These are phyloP conservation scores for Aspergillus ustus DNA, from an alignment of 2,329 filamentous ascomycete genomes.

Conservation along the genomic window DNA sequence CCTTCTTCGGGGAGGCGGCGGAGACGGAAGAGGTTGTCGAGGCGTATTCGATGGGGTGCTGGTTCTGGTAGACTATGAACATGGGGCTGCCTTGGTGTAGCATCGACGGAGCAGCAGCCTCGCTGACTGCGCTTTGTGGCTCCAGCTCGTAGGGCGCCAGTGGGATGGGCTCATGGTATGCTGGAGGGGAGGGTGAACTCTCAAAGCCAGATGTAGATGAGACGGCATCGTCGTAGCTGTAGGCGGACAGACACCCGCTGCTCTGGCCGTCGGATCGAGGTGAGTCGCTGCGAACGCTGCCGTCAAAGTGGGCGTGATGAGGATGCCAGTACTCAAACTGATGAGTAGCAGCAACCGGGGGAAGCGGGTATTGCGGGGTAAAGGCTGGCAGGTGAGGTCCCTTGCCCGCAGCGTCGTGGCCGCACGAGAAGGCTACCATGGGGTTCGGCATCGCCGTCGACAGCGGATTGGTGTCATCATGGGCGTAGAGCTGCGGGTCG, in stretches of 20 bases:
- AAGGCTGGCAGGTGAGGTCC: background rate
- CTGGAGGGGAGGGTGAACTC: conserved; percentile 21
- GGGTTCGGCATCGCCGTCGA: background rate
- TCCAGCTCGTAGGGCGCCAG: conserved; percentile 7
- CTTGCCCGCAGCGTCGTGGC: conserved; percentile 1
- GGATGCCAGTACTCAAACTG: conserved; percentile 7
- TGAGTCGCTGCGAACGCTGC: conserved; percentile 9
- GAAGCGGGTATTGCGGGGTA: background rate
- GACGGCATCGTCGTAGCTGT: conserved; percentile 26
- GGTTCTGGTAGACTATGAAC: background rate
- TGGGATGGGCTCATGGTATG: conserved; percentile 13
- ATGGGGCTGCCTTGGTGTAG: background rate
- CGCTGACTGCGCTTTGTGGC: background rate
- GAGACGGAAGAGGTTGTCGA: background rate
- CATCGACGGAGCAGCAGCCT: background rate
- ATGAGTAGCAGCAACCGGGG: background rate
- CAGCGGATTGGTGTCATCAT: conserved; percentile 1
- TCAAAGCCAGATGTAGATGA: conserved; percentile 9
- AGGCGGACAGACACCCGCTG: conserved; percentile 23
- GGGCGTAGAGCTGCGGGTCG: conserved; percentile 14
- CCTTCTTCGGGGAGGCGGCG: background rate
- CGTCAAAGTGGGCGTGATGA: conserved; percentile 2
- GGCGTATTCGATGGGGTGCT: background rate
- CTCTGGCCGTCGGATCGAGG: conserved; percentile 12
- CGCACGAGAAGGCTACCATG: conserved; percentile 2